Conservation (phyloP, 2,329 filamentous ascomycete genomes). For the Calonectria leucothoes region DNA sequence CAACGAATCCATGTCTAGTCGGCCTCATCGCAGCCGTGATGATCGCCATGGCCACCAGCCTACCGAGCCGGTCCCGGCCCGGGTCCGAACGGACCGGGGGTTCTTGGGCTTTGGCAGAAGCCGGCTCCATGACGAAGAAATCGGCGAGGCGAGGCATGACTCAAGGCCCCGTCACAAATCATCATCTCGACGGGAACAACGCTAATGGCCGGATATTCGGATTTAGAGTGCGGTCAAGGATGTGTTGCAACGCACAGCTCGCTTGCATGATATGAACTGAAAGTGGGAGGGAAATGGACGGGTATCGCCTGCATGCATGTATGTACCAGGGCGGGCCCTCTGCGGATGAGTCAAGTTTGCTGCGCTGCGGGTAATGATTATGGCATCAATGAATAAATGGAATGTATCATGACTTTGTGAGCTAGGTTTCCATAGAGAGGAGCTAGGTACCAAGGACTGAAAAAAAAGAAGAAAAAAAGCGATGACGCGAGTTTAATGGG, state of each 20-base stretch:
- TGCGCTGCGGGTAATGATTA: slow-evolving; percentile 12
- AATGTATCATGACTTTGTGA: slow-evolving; percentile 28
- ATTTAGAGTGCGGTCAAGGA: slow-evolving; percentile 21
- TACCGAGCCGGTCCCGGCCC: slow-evolving; percentile 43
- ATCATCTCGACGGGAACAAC: slow-evolving; percentile 36
- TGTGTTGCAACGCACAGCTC: not conserved
- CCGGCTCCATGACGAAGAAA: slow-evolving; percentile 46
- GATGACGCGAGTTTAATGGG: slow-evolving; percentile 30
- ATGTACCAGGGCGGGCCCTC: slow-evolving; percentile 23
- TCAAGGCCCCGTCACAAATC: slow-evolving; percentile 30
- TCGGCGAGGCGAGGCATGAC: slow-evolving; percentile 33
- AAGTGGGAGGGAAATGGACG: not conserved
- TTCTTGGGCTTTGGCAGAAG: slow-evolving; percentile 44
- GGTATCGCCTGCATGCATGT: not conserved
- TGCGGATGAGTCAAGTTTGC: slow-evolving; percentile 34
- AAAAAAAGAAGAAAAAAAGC: too few species aligned
- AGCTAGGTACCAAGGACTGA: slow-evolving; percentile 13
- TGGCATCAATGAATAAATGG: slow-evolving; percentile 20
- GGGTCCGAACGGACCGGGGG: slow-evolving; percentile 41
- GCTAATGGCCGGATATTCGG: slow-evolving; percentile 30
- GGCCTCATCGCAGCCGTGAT: slow-evolving; percentile 29
- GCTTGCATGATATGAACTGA: not conserved
- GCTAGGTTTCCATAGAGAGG: slow-evolving; percentile 9
- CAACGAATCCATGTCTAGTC: slow-evolving; percentile 37
- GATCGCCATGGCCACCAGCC: slow-evolving; percentile 31